Base-by-base conservation (phyloP, 2,329 filamentous ascomycete genomes). In the Rhinocladiella mackenziei region DNA sequence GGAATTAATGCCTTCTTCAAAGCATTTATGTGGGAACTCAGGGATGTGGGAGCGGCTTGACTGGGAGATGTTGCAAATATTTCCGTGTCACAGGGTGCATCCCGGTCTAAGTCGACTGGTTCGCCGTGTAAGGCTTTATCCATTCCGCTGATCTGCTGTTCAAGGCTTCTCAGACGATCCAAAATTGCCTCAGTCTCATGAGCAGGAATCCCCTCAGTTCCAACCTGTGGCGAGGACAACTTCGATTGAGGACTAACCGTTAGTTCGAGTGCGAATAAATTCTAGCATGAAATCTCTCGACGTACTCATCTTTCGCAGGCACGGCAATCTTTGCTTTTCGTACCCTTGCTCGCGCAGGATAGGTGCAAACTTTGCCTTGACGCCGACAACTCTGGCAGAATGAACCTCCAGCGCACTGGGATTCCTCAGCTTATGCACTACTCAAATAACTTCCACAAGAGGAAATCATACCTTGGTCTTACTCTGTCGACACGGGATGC, bases 1-100 rank as follows among this genome's bases (percentile, higher is more conserved):
- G 28, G 37, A 13, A 30, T 23, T 15, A 40, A 14, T n/a, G 23
- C 7, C 20, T 20, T 40, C 28, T 40, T 40, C 37, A 40, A 40
- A n/a, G 37, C 37, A 19, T 40, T 31, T 23, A 40, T 40, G 25
- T 40, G 37, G 15, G 25, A 40, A 19, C 37, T 40, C 28, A 40
- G 19, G 11, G 37, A 40, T 10, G 37, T 26, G 26, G 28, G 7
- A n/a, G n/a, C 13, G 18, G 17, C 6, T 30, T 40, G 13, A 13
- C 31, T 20, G 15, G 37, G 17, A 19, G 37, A 14, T 13, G 20
- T 15, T 18, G 10, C 28, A 15, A 40, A 40, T 30, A 40, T 40
- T 19, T 40, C 37, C n/a, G 28, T 40, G 13, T 32, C 17, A 5
- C 3, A 17, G 9, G 37, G 28, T 18, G 18, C 25, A n/a, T 40